Base-by-base conservation (phyloP, 768 basidiomycete species). In the Dentipellis fragilis region DNA sequence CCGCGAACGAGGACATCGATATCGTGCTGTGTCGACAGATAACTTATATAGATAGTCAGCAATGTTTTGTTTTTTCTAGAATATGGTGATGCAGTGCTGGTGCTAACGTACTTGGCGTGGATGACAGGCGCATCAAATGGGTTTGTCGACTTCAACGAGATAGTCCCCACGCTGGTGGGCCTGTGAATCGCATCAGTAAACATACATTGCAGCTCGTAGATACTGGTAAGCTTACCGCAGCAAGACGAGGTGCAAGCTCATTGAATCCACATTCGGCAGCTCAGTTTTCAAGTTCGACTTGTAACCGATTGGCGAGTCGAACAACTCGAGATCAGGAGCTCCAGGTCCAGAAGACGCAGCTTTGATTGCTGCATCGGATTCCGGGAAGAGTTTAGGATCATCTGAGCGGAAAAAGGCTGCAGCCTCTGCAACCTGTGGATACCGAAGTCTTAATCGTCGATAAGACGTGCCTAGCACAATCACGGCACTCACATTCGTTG, bases 341-440 rank as follows among this genome's bases (percentile, higher is more conserved):
- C 59, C 61, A 3, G 62, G 54, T 1, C 68, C 69, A 12, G 71
- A 69, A 0, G 69, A 68, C 35, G 61, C 54, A 52, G 72, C 71
- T 52, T 70, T 63, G 6, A 62, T 36, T 4, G 42, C 16, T 3
- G 16, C 36, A 10, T 39, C 46, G 38, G 37, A 51, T 34, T 37
- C n/a, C 0, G 76, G 72, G 65, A 82, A 80, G 4, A 81, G 65
- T 1, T 55, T 58, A 0, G 74, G 71, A 57, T 83, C 75, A 40
- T 72, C 72, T 0, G 76, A 71, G 16, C 81, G 75, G 22, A 78
- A 60, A 61, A 84, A 83, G 0, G 78, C 81, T 21, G 75, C 79
- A 12, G 75, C 69, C 64, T 82, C 81, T 4, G 56, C 69, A 29
- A 70, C 45, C 73, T 74, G 51, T 10, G 29, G 9, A 22, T 10